Base-by-base conservation (phyloP, 805 yeast species). In the Nakazawaea ishiwadae region DNA sequence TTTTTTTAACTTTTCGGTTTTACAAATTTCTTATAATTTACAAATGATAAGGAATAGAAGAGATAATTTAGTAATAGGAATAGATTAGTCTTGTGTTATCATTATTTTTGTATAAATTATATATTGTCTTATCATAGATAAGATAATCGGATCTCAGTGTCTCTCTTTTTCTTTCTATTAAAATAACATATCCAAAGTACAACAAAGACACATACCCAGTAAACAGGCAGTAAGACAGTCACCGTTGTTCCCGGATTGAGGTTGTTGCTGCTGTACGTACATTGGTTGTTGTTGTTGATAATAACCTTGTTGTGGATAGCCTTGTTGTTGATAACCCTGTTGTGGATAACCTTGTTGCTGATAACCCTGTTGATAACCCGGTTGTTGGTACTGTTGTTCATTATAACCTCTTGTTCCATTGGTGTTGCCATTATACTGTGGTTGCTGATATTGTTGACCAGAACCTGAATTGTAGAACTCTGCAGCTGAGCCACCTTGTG, bases 171-270 rank as follows among this genome's bases (percentile, higher is more conserved):
- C n/a, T 16, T 24, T 15, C 12, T 17, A 8, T 54, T 59, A 75
- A 48, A 74, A 69, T 14, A 75, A 39, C 42, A 75, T 69, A 51
- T 75, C 79, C 44, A 75, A 50, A 19, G 80, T 69, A 54, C 77
- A 74, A 53, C 81, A 75, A 45, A 75, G 47, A 68, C 81, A 75
- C 55, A 74, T 42, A 18, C 75, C 78, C 17, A 75, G 79, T 34
- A 75, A 53, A 62, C 80, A 75, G 10, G 73, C 80, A 51, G 71
- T 59, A 50, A 73, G 59, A 58, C 80, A 75, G 45, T 62, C 72
- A 9, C 57, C 55, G 40, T 62, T 63, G 36, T 62, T 64, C 17
- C 53, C 52, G 24, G 50, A 49, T 26, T 58, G 66, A 6, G 68
- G 71, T 38, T 58, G 71, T 49, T 71, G 79, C 49, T 73, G 79